Evolutionary conservation across 2,329 filamentous ascomycete species (phyloP).

Genomic region (Geosmithia putterillii): DNA sequence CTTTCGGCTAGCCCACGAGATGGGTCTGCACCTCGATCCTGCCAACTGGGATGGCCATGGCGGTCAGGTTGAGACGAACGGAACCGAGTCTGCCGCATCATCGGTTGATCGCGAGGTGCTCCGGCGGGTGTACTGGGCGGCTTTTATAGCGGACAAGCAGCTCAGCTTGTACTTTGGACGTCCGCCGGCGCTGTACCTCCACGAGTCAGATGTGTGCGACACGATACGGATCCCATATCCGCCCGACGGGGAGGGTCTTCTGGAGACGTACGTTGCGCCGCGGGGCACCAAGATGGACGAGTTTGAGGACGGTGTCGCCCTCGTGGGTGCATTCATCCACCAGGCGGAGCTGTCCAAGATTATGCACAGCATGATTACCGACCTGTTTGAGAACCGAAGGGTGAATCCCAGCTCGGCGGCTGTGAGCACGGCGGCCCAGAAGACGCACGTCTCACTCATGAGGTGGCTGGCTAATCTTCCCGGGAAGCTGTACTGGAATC

Average conservation of each 20-base stretch:
- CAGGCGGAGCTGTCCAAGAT: conserved; percentile 35
- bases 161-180: conserved; percentile 37
- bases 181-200: conserved; percentile 34
- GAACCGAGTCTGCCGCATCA: conserved; percentile 22
- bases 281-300: conserved; percentile 6
- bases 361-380: conserved; percentile 34
- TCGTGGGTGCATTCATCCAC: conserved; percentile 32
- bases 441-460: conserved; percentile 32
- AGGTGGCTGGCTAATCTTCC: conserved; percentile 34
- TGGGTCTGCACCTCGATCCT: conserved; percentile 38
- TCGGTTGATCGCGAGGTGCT: conserved; percentile 29
- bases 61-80: no score
- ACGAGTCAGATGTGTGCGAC: conserved; percentile 34
- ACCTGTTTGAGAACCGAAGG: conserved; percentile 35
- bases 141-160: conserved; percentile 37
- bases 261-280: conserved; percentile 33
- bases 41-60: conserved; percentile 29
- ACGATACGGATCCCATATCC: conserved; percentile 36
- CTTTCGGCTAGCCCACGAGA: conserved; percentile 36
- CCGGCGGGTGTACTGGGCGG: conserved; percentile 36
- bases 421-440: conserved; percentile 25
- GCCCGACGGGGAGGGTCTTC: conserved; percentile 30
- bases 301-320: conserved; percentile 7
- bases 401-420: conserved; percentile 20
- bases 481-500: conserved; percentile 35